Conservation (phyloP, 2,329 filamentous ascomycete genomes). For the Gaeumannomyces sp. region DNA sequence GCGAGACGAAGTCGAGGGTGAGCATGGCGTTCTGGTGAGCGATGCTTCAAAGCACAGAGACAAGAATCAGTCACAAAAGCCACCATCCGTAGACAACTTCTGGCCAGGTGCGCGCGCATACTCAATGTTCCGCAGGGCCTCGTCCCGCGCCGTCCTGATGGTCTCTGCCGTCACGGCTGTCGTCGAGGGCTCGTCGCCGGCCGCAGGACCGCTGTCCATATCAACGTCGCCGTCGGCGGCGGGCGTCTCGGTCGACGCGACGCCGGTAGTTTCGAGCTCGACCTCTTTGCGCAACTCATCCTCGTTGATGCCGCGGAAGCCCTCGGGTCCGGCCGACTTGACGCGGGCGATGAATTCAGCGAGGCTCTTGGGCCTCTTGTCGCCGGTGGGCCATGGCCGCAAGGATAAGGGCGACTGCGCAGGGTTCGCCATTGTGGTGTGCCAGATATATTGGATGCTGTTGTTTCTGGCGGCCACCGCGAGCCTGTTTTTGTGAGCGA, state of each 20-base stretch:
- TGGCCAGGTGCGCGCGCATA: conserved; percentile 21
- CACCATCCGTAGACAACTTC: not conserved
- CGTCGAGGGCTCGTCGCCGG: conserved; percentile 29
- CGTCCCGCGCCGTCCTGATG: conserved; percentile 44
- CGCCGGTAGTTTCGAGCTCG: conserved; percentile 20
- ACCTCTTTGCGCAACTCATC: conserved; percentile 66
- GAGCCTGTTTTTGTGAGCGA: not conserved
- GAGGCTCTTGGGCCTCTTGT: conserved; percentile 55
- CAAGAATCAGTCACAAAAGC: conserved; percentile 7
- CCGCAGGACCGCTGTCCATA: conserved; percentile 40
- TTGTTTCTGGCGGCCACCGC: not conserved
- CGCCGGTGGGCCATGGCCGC: conserved; percentile 54
- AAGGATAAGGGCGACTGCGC: conserved; percentile 44
- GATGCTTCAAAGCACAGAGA: conserved; percentile 25
- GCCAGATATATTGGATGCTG: not conserved
- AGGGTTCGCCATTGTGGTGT: conserved; percentile 17
- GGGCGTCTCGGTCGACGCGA: conserved; percentile 33
- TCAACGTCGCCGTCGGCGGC: conserved; percentile 38
- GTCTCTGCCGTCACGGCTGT: conserved; percentile 30
- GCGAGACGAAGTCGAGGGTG: conserved; percentile 75
- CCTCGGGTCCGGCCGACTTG: conserved; percentile 63
- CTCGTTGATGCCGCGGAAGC: conserved; percentile 76
- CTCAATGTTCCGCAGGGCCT: conserved; percentile 54
- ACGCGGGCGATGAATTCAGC: conserved; percentile 72
- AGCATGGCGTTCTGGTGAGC: conserved; percentile 58